Percentiles rank a stretch among this genome's conserved stretches.
Evolutionary conservation across 768 basidiomycete genomes (phyloP).

Genomic region (Termitomyces heimii): DNA sequence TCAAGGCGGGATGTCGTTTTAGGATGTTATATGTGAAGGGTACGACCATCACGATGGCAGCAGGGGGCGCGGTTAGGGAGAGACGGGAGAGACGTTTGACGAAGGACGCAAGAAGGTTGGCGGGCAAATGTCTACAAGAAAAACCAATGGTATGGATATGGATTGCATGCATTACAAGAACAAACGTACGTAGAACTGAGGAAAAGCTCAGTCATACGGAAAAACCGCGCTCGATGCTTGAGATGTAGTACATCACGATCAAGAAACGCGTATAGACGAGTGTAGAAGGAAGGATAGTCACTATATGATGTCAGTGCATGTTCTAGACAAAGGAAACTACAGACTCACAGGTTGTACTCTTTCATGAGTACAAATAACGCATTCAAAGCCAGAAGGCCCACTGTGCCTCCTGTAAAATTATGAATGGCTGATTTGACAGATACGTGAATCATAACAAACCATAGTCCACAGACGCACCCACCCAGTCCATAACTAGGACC

Average conservation of each 20-base stretch:
- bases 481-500: slow-evolving; percentile 87
- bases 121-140: slow-evolving; percentile 67
- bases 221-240: slow-evolving; percentile 92
- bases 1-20: slow-evolving; percentile 85
- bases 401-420: slow-evolving; percentile 56
- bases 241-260: slow-evolving; percentile 85
- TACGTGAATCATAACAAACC: slow-evolving; percentile 37
- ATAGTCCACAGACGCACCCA: slow-evolving; percentile 75
- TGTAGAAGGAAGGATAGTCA: slow-evolving; percentile 95
- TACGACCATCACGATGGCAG: slow-evolving; percentile 85
- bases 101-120: slow-evolving; percentile 90
- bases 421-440: neutral
- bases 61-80: slow-evolving; percentile 80
- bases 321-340: neutral
- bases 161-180: neutral
- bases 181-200: slow-evolving; percentile 77
- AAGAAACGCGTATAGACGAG: slow-evolving; percentile 83
- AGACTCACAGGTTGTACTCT: slow-evolving; percentile 83
- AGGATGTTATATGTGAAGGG: slow-evolving; percentile 94
- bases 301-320: slow-evolving; percentile 31
- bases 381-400: slow-evolving; percentile 87
- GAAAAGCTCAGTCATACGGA: slow-evolving; percentile 88
- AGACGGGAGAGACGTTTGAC: slow-evolving; percentile 86
- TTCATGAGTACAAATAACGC: slow-evolving; percentile 87
- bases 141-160: neutral